Base-by-base conservation (phyloP, 2,329 filamentous ascomycete genomes). In the Hypoxylon sp. region DNA sequence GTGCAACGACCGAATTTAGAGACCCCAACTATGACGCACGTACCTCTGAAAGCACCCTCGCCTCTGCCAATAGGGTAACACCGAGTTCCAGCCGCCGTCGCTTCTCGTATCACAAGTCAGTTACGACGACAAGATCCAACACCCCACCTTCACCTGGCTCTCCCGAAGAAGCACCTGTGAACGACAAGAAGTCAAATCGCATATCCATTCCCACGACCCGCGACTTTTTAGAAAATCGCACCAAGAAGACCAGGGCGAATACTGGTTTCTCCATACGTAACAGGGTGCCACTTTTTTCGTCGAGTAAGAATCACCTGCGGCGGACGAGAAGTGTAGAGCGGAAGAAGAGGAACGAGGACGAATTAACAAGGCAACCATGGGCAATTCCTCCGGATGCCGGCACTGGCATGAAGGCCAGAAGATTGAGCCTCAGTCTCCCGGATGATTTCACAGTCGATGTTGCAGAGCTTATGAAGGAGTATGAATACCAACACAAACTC, bases 361-460 rank as follows among this genome's bases (percentile, higher is more conserved):
- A 79, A 39, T 75, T 84, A 47, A 80, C 86, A 67, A 82, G 84
- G 17, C 79, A 85, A 37, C 83, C 86, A 1, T 90, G 87, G 87
- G 83, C 85, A 1, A 83, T 91, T 32, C 85, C 89, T 1, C 91
- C 92, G 1, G 89, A 89, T 57, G 86, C 87, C 21, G 92, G 92
- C 11, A 91, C 90, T 17, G 92, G 92, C 8, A 86, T 92, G 78
- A 95, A 94, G 81, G 90, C 92, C 31, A 87, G 92, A n/a, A 89
- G 92, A 55, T 84, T 95, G 81, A 94, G 92, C 75, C 79, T 93
- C 53, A 91, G 87, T 74, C 82, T 93, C 27, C 91, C 91, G 1
- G 91, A 93, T 72, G 90, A 93, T 72, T 92, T 93, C 75, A 86
- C 86, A 1, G 90, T 94, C 31, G 90, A 93, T 67, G 86, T 89